Base-by-base conservation (phyloP, 1,284 basidiomycete genomes). In the Farysia itapuensis region DNA sequence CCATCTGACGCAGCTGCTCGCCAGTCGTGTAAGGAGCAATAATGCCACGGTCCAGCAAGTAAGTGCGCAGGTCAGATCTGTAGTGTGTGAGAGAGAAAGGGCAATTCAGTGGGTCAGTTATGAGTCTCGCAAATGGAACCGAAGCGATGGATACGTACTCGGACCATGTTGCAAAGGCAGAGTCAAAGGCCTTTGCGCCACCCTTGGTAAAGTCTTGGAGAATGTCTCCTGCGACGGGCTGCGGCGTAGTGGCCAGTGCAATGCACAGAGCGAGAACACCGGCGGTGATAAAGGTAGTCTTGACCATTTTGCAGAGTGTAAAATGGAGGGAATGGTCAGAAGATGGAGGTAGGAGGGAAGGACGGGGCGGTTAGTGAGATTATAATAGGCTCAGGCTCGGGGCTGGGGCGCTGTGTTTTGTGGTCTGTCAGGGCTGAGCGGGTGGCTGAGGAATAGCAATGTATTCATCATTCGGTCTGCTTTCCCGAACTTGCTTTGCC, bases 31-130 rank as follows among this genome's bases (percentile, higher is more conserved):
- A 56, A 30, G 74, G 74, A 13, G 74, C 65, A 21, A 75, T 57
- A 46, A 75, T 64, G 49, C 72, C 72, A 13, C 71, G 67, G 40
- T 76, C 72, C 15, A 75, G 66, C 13, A 76, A 63, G 53, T 72
- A 76, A 28, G 64, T 54, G 21, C 74, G 74, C 15, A 76, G 59
- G 37, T 64, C 58, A 18, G 63, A 67, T 19, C 57, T 61, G 41
- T n/a, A n/a, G n/a, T n/a, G n/a, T n/a, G n/a, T 16, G 1, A 2
- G 1, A 7, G 14, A 21, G 22, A 12, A 18, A 26, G 19, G 9
- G 31, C 9, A 28, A 16, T 18, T 14, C 13, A 9, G 24, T 6
- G 5, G 35, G 47, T 21, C 13, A 31, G 35, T 16, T 13, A 22
- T 12, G 21, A 20, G 22, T n/a, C n/a, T n/a, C n/a, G n/a, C n/a